Conservation (phyloP, 2,329 filamentous ascomycete species). For the Arthroderma uncinatum region DNA sequence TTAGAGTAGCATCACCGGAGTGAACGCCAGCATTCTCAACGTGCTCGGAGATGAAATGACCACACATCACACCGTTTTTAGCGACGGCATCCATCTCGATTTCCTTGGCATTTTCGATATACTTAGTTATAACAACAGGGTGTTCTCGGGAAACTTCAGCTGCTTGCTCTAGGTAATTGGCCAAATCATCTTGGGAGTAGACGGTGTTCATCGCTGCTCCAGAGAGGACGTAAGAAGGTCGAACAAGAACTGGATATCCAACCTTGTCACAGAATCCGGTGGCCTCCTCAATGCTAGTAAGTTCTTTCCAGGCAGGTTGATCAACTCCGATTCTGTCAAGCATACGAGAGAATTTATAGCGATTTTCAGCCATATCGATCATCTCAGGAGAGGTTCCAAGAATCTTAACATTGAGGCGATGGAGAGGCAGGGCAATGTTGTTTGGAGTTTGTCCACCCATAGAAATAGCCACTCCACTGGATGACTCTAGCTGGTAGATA, state of each 20-base stretch:
- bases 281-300: constrained; percentile 89
- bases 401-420: constrained; percentile 81
- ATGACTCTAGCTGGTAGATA: constrained; percentile 78
- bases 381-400: constrained; percentile 95
- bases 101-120: constrained; percentile 98
- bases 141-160: constrained; percentile 88
- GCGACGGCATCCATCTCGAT: constrained; percentile 99
- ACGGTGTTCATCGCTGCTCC: constrained; percentile 99
- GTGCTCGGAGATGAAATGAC: constrained; percentile 96
- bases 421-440: constrained; percentile 86
- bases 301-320: constrained; percentile 94
- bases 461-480: constrained; percentile 76
- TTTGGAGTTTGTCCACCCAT: constrained; percentile 98
- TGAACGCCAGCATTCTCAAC: constrained; percentile 98
- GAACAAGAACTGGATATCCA: constrained; percentile 83
- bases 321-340: constrained; percentile 88
- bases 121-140: constrained; percentile 97
- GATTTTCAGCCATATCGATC: constrained; percentile 95
- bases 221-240: constrained; percentile 92
- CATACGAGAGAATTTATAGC: constrained; percentile 98
- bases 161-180: constrained; percentile 78
- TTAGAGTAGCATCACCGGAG: constrained; percentile 92
- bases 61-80: constrained; percentile 74
- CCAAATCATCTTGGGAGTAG: constrained; percentile 87
- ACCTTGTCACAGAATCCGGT: constrained; percentile 77